Evolutionary conservation across 345 rosid genomes (phyloP).

Genomic region (Turritis glabra): DNA sequence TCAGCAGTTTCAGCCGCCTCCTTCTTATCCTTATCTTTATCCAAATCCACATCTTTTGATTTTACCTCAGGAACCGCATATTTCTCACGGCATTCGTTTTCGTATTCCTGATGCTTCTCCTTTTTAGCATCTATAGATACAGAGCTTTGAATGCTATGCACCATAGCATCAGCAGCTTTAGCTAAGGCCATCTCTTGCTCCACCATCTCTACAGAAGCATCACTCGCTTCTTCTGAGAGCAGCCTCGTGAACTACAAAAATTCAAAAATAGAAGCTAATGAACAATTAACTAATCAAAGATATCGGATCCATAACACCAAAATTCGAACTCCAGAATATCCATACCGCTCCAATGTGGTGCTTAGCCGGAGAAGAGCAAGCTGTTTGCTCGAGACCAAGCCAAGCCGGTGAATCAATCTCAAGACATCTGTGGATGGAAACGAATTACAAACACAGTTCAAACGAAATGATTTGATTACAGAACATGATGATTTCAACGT

Average conservation of each 20-base stretch:
- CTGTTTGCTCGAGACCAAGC: constrained; percentile 89
- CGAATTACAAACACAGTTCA: constrained; percentile 4
- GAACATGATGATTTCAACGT: neutral
- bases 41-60: constrained; percentile 37
- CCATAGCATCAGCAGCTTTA: constrained; percentile 75
- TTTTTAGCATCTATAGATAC: constrained; percentile 56
- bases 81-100: constrained; percentile 73
- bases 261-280: neutral
- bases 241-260: constrained; percentile 68
- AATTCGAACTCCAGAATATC: neutral
- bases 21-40: constrained; percentile 34
- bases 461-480: neutral
- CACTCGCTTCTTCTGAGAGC: constrained; percentile 70
- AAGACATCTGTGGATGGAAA: constrained; percentile 52
- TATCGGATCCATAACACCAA: neutral
- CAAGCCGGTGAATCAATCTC: constrained; percentile 72
- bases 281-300: neutral
- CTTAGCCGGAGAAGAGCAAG: constrained; percentile 70
- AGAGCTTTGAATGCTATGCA: constrained; percentile 52
- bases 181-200: constrained; percentile 69
- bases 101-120: constrained; percentile 76
- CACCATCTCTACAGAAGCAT: constrained; percentile 45
- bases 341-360: constrained; percentile 90
- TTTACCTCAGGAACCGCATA: constrained; percentile 49
- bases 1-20: neutral